Conservation (phyloP, 208 protist species). For the Crithidia thermophila region DNA sequence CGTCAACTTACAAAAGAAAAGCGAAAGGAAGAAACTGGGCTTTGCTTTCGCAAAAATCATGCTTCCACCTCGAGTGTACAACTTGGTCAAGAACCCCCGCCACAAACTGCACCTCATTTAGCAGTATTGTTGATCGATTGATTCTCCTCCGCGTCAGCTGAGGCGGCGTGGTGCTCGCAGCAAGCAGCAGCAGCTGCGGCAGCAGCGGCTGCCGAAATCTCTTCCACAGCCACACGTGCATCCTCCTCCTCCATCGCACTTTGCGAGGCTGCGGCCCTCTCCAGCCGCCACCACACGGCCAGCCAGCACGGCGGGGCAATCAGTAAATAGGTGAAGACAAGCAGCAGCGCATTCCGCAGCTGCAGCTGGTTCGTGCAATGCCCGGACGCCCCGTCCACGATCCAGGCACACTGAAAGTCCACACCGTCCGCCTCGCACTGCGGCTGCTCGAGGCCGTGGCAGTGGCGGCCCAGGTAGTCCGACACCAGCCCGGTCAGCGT, state of each 20-base stretch:
- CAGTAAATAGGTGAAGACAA: constrained; percentile 60
- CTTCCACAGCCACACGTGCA: not conserved
- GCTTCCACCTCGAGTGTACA: too few species aligned
- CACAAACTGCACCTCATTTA: too few species aligned
- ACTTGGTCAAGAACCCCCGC: too few species aligned
- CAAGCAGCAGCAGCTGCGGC: too few species aligned
- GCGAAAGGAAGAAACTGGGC: too few species aligned
- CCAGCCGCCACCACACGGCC: constrained; percentile 44
- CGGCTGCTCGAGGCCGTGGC: constrained; percentile 14
- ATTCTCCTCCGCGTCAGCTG: too few species aligned
- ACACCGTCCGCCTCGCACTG: not conserved
- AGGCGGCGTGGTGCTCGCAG: too few species aligned
- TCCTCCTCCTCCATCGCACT: not conserved
- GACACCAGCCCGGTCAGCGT: constrained; percentile 72
- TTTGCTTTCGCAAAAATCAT: too few species aligned
- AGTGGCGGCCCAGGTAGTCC: constrained; percentile 55
- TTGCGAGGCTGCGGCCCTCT: too few species aligned
- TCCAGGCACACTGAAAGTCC: constrained; percentile 52
- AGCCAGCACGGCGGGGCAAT: constrained; percentile 64
- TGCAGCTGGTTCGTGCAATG: constrained; percentile 58
- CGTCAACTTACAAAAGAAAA: too few species aligned
- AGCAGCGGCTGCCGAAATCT: not conserved
- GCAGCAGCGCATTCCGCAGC: constrained; percentile 68
- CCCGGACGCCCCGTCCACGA: constrained; percentile 23
- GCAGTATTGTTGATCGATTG: too few species aligned